These are phyloP conservation scores for Phialophora expanda DNA, from an alignment of 2,329 filamentous ascomycete genomes.

Conservation along the genomic window DNA sequence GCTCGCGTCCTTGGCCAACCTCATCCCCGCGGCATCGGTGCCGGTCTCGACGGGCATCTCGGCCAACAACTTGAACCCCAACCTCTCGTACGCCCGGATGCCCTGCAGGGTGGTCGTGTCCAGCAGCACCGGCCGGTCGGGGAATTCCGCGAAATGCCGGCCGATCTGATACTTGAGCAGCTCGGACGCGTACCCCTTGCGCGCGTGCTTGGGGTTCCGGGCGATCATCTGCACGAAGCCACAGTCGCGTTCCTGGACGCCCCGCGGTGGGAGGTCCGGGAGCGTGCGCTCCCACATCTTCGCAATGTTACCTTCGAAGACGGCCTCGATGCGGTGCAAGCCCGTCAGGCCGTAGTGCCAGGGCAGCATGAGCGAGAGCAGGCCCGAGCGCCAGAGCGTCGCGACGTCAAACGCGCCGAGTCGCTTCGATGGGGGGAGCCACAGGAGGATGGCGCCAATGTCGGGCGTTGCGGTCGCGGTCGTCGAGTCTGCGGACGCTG, in stretches of 20 bases:
- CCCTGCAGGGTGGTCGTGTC: constrained; percentile 29
- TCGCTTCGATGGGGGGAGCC: constrained; percentile 27
- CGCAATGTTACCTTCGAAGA: constrained; percentile 30
- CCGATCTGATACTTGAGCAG: constrained; percentile 25
- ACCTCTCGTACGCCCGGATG: constrained; percentile 23
- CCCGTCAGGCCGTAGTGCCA: constrained; percentile 32
- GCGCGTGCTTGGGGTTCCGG: constrained; percentile 24
- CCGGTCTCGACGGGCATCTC: constrained; percentile 26
- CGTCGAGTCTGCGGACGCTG: too few relatives aligned
- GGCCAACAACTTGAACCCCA: constrained; percentile 28
- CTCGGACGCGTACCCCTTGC: constrained; percentile 27
- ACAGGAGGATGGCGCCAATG: constrained; percentile 30
- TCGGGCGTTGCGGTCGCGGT: constrained; percentile 8
- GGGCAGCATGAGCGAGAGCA: constrained; percentile 22
- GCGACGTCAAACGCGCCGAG: constrained; percentile 18
- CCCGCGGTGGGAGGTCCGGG: constrained; percentile 19
- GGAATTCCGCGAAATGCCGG: constrained; percentile 27
- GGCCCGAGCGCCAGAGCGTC: constrained; percentile 25
- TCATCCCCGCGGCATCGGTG: constrained; percentile 29
- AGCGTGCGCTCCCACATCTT: constrained; percentile 28
- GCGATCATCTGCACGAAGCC: constrained; percentile 34
- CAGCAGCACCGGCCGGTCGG: constrained; percentile 28
- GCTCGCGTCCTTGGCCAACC: constrained; percentile 17
- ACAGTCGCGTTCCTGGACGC: constrained; percentile 22
- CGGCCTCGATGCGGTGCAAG: constrained; percentile 24